A percentile compares a stretch with the other conserved stretches of the same genome.
Evolutionary conservation across 352 stramenopile species (phyloP).

Genomic region (Phytophthora meadii): DNA sequence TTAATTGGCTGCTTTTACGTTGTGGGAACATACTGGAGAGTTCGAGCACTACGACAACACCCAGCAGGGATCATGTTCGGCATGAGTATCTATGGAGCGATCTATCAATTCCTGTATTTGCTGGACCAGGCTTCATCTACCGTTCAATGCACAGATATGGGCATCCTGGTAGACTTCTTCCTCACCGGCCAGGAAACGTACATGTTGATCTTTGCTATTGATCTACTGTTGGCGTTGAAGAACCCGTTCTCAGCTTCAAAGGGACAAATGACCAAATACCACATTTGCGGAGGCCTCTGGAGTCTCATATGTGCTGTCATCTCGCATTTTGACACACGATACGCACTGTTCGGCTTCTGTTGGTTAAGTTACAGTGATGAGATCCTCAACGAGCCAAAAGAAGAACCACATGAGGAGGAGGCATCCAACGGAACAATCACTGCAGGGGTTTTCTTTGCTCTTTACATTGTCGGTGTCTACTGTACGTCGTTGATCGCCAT

Average conservation of each 20-base stretch:
- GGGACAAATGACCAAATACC: slow-evolving; percentile 83
- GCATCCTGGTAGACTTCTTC: slow-evolving; percentile 81
- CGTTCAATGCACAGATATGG: slow-evolving; percentile 64
- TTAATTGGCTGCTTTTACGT: slow-evolving; percentile 84
- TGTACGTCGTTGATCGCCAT: slow-evolving; percentile 81
- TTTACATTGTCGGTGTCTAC: slow-evolving; percentile 87
- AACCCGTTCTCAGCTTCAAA: slow-evolving; percentile 88
- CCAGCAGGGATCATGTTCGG: slow-evolving; percentile 88
- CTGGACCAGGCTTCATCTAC: slow-evolving; percentile 54
- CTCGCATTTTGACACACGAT: slow-evolving; percentile 77
- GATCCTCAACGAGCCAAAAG: slow-evolving; percentile 29
- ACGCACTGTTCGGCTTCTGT: slow-evolving; percentile 84
- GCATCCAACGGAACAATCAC: slow-evolving; percentile 52
- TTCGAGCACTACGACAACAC: slow-evolving; percentile 74
- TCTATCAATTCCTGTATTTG: slow-evolving; percentile 86
- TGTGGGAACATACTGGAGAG: slow-evolving; percentile 71
- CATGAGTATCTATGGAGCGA: slow-evolving; percentile 84
- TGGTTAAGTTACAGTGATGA: slow-evolving; percentile 74
- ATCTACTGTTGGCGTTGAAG: slow-evolving; percentile 82
- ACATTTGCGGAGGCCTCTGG: slow-evolving; percentile 75
- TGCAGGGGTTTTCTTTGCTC: slow-evolving; percentile 77
- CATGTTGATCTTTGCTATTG: slow-evolving; percentile 90
- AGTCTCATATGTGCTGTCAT: slow-evolving; percentile 73
- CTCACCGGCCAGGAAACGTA: slow-evolving; percentile 88
- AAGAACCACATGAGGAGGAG: slow-evolving; percentile 5